Evolutionary conservation across 2,329 filamentous ascomycete species (phyloP).

Genomic region (Alternaria incomplexa): DNA sequence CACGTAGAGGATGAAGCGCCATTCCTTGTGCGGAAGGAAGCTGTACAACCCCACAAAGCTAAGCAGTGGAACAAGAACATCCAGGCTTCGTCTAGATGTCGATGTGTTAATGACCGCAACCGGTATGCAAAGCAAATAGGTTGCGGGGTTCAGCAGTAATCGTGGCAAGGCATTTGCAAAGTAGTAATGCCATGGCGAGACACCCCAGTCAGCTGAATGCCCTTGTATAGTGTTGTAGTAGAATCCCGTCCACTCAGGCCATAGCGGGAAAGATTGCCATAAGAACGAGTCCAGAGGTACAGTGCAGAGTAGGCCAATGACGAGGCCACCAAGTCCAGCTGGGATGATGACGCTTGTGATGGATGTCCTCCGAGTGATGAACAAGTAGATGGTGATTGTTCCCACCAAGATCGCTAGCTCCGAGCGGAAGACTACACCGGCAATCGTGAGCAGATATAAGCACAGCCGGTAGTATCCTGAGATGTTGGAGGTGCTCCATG

Average conservation of each 20-base stretch:
- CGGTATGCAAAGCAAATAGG: constrained; percentile 60
- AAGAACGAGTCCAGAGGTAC: constrained; percentile 88
- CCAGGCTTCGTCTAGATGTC: constrained; percentile 53
- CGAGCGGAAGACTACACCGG: constrained; percentile 85
- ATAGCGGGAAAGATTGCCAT: constrained; percentile 78
- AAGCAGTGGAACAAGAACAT: constrained; percentile 68
- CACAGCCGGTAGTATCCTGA: constrained; percentile 65
- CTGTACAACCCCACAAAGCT: constrained; percentile 82
- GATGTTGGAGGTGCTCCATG: constrained; percentile 42
- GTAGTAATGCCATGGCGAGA: constrained; percentile 85
- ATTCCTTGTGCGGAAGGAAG: constrained; percentile 91
- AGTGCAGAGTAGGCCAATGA: constrained; percentile 71
- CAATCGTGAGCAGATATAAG: constrained; percentile 77
- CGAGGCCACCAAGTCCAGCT: constrained; percentile 68
- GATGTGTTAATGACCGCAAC: constrained; percentile 58
- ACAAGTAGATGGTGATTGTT: constrained; percentile 69
- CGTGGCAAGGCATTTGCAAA: constrained; percentile 81
- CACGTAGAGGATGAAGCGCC: constrained; percentile 90
- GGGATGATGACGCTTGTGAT: constrained; percentile 66
- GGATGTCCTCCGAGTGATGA: constrained; percentile 62
- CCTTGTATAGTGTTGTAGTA: constrained; percentile 89
- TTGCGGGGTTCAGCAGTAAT: constrained; percentile 80
- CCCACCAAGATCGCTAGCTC: constrained; percentile 84
- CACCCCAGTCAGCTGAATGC: constrained; percentile 85
- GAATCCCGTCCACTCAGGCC: constrained; percentile 91